Percentiles rank a stretch among this genome's conserved stretches.
Evolutionary conservation across 345 rosid species (phyloP).

Genomic region (Limnanthes douglasii): DNA sequence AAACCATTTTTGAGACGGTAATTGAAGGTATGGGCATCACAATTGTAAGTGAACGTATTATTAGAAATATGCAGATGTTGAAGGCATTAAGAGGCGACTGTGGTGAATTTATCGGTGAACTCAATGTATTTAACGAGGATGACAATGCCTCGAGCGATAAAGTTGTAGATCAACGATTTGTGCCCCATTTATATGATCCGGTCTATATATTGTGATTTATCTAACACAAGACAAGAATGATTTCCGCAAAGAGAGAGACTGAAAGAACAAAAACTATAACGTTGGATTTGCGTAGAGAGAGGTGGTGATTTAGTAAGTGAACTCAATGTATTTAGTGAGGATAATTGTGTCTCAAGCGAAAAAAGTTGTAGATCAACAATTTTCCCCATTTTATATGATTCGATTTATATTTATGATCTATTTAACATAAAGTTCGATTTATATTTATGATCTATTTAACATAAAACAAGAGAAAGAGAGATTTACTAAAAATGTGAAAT

Average conservation of each 20-base stretch:
- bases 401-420: no score
- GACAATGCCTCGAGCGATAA: slow-evolving; percentile 59
- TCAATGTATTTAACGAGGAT: slow-evolving; percentile 45
- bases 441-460: no score
- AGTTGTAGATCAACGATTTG: slow-evolving; percentile 53
- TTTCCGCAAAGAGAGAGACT: slow-evolving; percentile 8
- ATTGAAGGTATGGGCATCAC: slow-evolving; percentile 68
- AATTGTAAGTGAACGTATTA: slow-evolving; percentile 49
- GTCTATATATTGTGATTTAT: background rate
- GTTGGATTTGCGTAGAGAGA: slow-evolving; percentile 1
- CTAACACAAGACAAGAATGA: background rate
- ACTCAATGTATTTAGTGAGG: no score
- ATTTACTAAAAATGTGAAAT: no score
- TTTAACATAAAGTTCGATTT: no score
- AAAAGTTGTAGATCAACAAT: no score
- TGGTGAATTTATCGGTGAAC: slow-evolving; percentile 48
- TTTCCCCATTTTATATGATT: no score
- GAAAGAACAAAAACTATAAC: background rate
- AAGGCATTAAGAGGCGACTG: slow-evolving; percentile 58
- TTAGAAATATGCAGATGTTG: slow-evolving; percentile 52
- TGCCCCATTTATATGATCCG: slow-evolving; percentile 28
- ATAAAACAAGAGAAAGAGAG: no score
- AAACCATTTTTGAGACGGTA: slow-evolving; percentile 50
- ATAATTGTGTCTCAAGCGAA: no score
- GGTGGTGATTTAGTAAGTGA: no score